Percentiles rank a stretch among this genome's conserved stretches.
Conservation (phyloP, 805 yeast genomes). For the Kluyveromyces lactis region DNA sequence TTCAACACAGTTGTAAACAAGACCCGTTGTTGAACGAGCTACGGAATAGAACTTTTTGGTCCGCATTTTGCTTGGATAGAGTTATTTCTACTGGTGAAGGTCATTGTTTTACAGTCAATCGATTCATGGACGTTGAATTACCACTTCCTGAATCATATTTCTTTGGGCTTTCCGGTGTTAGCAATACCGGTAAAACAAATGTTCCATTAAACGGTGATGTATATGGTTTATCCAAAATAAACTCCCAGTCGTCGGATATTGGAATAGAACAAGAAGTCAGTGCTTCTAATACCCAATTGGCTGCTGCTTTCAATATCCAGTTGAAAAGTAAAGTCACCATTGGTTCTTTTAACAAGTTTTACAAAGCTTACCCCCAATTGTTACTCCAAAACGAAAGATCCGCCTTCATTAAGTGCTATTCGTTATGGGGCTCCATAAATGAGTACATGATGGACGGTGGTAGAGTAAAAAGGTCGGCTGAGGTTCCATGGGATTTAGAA, state of each 20-base stretch:
- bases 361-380: background rate
- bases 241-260: background rate
- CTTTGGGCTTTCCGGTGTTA: background rate
- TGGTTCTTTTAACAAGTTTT: background rate
- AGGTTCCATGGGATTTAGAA: slow-evolving; percentile 9
- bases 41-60: slow-evolving; percentile 7
- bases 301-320: background rate
- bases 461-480: background rate
- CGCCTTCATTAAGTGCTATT: slow-evolving; percentile 1
- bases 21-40: slow-evolving; percentile 3
- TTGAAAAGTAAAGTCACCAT: background rate
- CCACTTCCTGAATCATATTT: slow-evolving; percentile 5
- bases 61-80: slow-evolving; percentile 7
- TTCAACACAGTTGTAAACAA: slow-evolving; percentile 3
- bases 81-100: slow-evolving; percentile 8
- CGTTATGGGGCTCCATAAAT: slow-evolving; percentile 8
- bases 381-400: slow-evolving; percentile 1
- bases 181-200: background rate
- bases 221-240: background rate
- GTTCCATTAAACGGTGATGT: background rate
- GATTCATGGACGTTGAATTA: slow-evolving; percentile 3
- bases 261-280: too few species aligned
- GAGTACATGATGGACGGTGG: slow-evolving; percentile 6
- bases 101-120: slow-evolving; percentile 2
- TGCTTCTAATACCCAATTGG: background rate